Evolutionary conservation across 208 protist genomes (phyloP), one percentile per base, ranked within the genome.

Genomic region (Vickermania ingenoplastis): DNA sequence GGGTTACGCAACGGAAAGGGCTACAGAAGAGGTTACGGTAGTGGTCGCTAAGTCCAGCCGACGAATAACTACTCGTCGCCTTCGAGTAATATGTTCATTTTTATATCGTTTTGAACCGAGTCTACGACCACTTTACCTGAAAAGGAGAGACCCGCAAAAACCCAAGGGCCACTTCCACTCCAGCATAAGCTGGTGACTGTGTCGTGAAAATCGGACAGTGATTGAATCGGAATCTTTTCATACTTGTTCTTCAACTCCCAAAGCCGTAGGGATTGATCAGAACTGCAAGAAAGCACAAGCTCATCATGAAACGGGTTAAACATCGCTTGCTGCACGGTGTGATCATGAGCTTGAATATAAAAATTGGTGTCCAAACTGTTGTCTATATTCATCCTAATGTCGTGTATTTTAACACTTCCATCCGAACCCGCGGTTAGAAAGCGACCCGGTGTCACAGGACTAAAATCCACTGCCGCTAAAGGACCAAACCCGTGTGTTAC

Each of bases 291-390:
- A 7, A 96, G 45, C 7, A 96, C 49, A 1, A 96, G 66, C 21
- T 92, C 77, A 41, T 91, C 74, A 51, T 92, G 81, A 52, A 90
- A 91, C 2, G 88, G 70, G 59, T 96, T 94, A 50, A 90, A 86
- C n/a, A 75, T n/a, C 17, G 81, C 77, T 26, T 65, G 61, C 17
- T 72, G 63, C 5, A 92, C 68, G 0, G 60, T 53, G 49, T 96
- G 91, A 21, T 91, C 80, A 49, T 93, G 87, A 5, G 78, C 85
- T 30, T 65, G 53, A 14, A 93, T 27, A 49, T 69, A 31, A 13
- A 49, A 23, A 41, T 27, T 31, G 41, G 51, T 53, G 31, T 60
- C 30, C 28, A 66, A 51, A 22, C 45, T 3, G 17, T 13, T 65
- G 7, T 53, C 49, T 5, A 48, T 22, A n/a, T 63, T 63, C 58